These are phyloP conservation scores for Aureobasidium sp. DNA, from an alignment of 2,329 filamentous ascomycete genomes.

Conservation along the genomic window DNA sequence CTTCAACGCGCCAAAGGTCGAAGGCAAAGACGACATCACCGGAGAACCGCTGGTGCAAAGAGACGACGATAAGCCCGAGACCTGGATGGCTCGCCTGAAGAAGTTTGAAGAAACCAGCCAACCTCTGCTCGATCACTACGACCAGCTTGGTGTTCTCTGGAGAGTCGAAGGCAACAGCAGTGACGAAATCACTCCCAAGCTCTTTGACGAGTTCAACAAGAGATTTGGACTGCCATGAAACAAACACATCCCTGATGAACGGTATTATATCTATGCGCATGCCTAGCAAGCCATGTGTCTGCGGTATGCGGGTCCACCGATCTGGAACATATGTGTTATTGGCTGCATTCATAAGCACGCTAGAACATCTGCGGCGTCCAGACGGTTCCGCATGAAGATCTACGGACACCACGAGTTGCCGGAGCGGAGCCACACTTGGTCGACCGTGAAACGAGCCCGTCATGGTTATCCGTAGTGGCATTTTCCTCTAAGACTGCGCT, in stretches of 20 bases:
- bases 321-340: neutral
- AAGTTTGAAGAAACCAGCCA: constrained; percentile 84
- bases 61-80: constrained; percentile 77
- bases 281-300: neutral
- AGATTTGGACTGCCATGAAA: constrained; percentile 50
- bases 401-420: neutral
- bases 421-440: neutral
- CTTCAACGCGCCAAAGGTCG: constrained; percentile 77
- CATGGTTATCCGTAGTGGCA: neutral
- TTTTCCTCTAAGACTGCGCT: neutral
- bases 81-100: constrained; percentile 71
- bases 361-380: neutral
- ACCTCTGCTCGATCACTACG: constrained; percentile 83
- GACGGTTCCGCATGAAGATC: neutral
- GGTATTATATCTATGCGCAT: neutral
- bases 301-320: neutral
- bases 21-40: constrained; percentile 81
- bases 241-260: neutral
- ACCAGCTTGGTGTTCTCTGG: constrained; percentile 73
- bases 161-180: constrained; percentile 83
- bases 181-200: constrained; percentile 89
- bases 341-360: neutral
- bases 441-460: neutral
- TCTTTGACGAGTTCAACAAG: constrained; percentile 74
- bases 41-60: constrained; percentile 79